Evolutionary conservation across 2,329 filamentous ascomycete genomes (phyloP), one percentile per base, ranked within the genome.

Genomic region (Aspergillus pseudonomiae): DNA sequence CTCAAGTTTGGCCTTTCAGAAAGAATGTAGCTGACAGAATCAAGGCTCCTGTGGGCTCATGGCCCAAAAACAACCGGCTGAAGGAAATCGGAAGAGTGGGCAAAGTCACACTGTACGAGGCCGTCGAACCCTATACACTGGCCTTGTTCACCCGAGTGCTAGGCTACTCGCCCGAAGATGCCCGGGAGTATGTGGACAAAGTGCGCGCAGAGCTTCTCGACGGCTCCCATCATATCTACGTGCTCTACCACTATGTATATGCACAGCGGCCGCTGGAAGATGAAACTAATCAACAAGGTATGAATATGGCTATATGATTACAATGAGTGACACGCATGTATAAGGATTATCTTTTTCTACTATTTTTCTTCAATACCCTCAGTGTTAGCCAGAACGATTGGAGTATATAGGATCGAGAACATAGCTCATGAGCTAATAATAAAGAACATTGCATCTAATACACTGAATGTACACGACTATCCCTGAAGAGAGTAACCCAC

Each of bases 401-500:
- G 28, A 30, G 24, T 52, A 52, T 14, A 52, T 52, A 32, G 24
- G 14, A 52, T 9, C 7, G 4, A 14, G 26, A 30, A 52, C 48
- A 41, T 19, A 41, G 39, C 39, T 14, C 12, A 41, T 41, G 39
- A 41, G 39, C 39, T 10, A 41, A 41, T 41, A 10, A 41, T 9
- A 6, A n/a, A 9, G 9, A 32, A 32, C 4, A 30, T 32, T 9
- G 7, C 48, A 52, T 26, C 19, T 32, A 2, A 10, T n/a, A 19
- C 16, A 52, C 14, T 28, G n/a, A 34, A 52, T 16, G 11, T 4
- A 14, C 41, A 43, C 14, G 12, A 24, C 63, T 65, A 81, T 4
- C 79, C 79, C 57, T 80, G 73, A 60, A 81, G 68, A 7, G 79
- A 81, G 70, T 74, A 82, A 10, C 80, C 80, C 64, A 81, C 73